phyloP scores from a whole-genome alignment of 768 basidiomycete genomes.

The Leucogyrophana mollusca region DNA sequence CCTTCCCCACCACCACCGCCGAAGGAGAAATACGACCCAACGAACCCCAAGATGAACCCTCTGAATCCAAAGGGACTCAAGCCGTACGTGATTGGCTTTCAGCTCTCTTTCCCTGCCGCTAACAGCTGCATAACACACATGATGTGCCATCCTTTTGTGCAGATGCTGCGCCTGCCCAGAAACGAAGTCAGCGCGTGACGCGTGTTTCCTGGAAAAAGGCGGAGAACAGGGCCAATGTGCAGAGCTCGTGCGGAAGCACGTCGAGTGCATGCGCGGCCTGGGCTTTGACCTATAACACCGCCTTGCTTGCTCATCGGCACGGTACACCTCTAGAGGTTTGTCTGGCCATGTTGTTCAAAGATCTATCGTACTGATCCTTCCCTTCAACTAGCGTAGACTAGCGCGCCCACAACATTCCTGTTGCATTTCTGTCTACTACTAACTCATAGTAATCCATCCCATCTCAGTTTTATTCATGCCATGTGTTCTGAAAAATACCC shows the following conservation, averaged over 20 bases:
- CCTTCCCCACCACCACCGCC: constrained; percentile 23
- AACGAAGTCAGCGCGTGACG: constrained; percentile 89
- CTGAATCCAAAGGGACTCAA: constrained; percentile 94
- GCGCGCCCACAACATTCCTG: no score
- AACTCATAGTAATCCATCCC: no score
- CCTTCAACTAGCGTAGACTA: no score
- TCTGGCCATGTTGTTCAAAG: no score
- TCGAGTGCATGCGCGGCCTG: constrained; percentile 86
- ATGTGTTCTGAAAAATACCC: no score
- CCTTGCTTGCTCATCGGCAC: no score
- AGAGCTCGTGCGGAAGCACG: constrained; percentile 74
- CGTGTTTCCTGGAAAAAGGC: constrained; percentile 80
- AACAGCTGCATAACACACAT: not conserved
- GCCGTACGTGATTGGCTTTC: constrained; percentile 55
- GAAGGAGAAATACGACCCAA: constrained; percentile 60
- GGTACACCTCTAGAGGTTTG: no score
- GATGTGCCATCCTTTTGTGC: not conserved
- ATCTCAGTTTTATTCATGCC: no score
- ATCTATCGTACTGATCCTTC: no score
- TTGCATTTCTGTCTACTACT: no score
- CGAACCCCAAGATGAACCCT: constrained; percentile 80
- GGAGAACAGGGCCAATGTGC: constrained; percentile 79
- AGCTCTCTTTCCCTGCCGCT: not conserved
- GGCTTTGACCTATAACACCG: constrained; percentile 83
- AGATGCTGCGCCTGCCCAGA: constrained; percentile 97